phyloP scores from a whole-genome alignment of 352 stramenopile genomes.

The Globisporangium rhizosaccharum region DNA sequence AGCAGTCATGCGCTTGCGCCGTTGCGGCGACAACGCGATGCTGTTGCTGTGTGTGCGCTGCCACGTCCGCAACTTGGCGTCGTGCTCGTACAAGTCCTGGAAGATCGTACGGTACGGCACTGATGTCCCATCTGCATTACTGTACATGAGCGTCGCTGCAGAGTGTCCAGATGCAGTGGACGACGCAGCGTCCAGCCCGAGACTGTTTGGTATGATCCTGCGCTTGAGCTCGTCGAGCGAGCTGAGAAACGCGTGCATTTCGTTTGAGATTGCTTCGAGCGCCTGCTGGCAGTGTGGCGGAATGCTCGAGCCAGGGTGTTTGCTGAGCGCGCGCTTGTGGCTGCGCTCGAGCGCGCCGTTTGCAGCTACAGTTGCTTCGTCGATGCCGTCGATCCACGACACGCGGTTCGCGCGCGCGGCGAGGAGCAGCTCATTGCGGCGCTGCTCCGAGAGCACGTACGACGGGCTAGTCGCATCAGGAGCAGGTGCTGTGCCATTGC shows the following conservation, averaged over 20 bases:
- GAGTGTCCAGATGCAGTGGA: neutral
- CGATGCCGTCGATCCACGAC: constrained; percentile 63
- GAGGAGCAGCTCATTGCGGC: constrained; percentile 63
- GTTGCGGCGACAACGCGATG: constrained; percentile 4
- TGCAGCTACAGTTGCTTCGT: constrained; percentile 11
- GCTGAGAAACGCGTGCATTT: constrained; percentile 29
- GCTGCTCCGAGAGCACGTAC: constrained; percentile 62
- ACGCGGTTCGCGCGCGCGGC: constrained; percentile 62
- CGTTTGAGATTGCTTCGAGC: constrained; percentile 33
- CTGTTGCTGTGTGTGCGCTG: constrained; percentile 25
- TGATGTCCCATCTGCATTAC: no score
- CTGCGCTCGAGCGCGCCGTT: constrained; percentile 1
- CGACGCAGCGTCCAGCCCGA: constrained; percentile 9
- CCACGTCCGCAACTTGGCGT: constrained; percentile 38
- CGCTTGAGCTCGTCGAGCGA: constrained; percentile 37
- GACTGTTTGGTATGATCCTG: constrained; percentile 32
- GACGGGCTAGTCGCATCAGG: constrained; percentile 5
- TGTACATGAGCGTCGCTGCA: neutral
- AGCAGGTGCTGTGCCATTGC: neutral
- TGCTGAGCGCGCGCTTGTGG: neutral
- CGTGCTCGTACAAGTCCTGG: constrained; percentile 38
- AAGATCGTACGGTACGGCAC: constrained; percentile 32
- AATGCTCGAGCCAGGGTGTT: constrained; percentile 7
- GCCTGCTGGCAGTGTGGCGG: constrained; percentile 34
- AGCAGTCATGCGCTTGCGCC: constrained; percentile 21